Percentiles rank a stretch among this genome's conserved stretches.
Conservation (phyloP, 305 asterid genomes). For the Withania somnifera region DNA sequence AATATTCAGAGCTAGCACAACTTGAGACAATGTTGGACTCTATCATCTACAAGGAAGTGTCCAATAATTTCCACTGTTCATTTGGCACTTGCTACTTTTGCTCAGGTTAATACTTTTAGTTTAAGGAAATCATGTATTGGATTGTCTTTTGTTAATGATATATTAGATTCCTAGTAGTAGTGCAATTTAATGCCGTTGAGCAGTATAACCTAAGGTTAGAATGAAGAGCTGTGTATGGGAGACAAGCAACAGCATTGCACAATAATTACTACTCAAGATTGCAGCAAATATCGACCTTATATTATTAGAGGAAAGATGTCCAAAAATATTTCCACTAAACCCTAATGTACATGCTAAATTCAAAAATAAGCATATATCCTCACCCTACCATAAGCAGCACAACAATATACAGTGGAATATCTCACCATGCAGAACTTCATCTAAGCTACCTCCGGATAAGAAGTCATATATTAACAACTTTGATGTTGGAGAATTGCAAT, state of each 20-base stretch:
- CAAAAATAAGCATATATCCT: not conserved
- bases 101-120: not conserved
- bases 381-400: not conserved
- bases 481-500: conserved; percentile 88
- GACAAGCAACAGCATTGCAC: not conserved
- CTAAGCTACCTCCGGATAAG: conserved; percentile 88
- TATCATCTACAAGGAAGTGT: not conserved
- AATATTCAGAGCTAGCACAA: not conserved
- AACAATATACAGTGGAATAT: not conserved
- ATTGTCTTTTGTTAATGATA: not conserved
- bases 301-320: not conserved
- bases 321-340: too few species aligned
- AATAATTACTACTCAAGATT: not conserved
- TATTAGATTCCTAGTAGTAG: not conserved
- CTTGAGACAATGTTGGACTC: not conserved
- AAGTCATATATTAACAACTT: conserved; percentile 78
- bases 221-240: not conserved
- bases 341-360: not conserved
- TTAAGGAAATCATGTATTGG: not conserved
- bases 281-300: not conserved
- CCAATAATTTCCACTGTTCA: not conserved
- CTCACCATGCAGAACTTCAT: conserved; percentile 91
- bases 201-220: not conserved
- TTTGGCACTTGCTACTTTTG: not conserved
- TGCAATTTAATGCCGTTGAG: not conserved